Conservation (phyloP, 2,329 filamentous ascomycete species). For the Sporothrix inflata region DNA sequence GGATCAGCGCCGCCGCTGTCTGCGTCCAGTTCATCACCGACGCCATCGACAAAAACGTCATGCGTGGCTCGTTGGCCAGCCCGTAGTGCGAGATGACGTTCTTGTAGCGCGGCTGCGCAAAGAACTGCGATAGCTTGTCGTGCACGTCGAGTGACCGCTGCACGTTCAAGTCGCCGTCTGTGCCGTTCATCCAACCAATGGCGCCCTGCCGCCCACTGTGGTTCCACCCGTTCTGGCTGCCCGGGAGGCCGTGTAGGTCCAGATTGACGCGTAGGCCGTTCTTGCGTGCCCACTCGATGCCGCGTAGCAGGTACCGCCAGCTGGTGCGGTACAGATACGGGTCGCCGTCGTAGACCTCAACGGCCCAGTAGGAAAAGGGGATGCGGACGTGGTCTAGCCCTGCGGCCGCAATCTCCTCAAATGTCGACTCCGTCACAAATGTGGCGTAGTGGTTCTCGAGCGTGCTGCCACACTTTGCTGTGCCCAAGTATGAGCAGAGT, state of each 20-base stretch:
- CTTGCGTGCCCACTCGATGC: slow-evolving; percentile 90
- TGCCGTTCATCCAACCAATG: slow-evolving; percentile 91
- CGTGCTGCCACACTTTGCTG: slow-evolving; percentile 62
- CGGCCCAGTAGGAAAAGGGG: slow-evolving; percentile 92
- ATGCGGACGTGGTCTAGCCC: slow-evolving; percentile 98
- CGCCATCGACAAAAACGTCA: slow-evolving; percentile 69
- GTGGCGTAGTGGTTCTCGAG: slow-evolving; percentile 91
- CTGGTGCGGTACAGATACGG: slow-evolving; percentile 84
- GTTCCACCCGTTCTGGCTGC: slow-evolving; percentile 97
- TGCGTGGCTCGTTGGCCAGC: slow-evolving; percentile 89
- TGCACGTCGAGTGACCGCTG: slow-evolving; percentile 86
- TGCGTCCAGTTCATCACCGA: slow-evolving; percentile 80
- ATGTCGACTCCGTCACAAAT: slow-evolving; percentile 84
- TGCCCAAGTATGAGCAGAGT: slow-evolving; percentile 70
- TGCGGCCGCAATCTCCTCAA: slow-evolving; percentile 80
- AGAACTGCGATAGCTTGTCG: slow-evolving; percentile 85
- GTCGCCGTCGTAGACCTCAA: slow-evolving; percentile 80
- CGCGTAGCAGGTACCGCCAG: slow-evolving; percentile 91
- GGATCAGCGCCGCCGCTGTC: slow-evolving; percentile 71
- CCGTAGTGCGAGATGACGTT: slow-evolving; percentile 94
- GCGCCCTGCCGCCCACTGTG: slow-evolving; percentile 82
- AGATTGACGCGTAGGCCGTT: slow-evolving; percentile 91
- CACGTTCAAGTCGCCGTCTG: slow-evolving; percentile 75
- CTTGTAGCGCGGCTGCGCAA: slow-evolving; percentile 88
- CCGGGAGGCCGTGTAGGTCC: slow-evolving; percentile 88